phyloP scores from a whole-genome alignment of 148 eudicot genomes.

The Cornus florida region DNA sequence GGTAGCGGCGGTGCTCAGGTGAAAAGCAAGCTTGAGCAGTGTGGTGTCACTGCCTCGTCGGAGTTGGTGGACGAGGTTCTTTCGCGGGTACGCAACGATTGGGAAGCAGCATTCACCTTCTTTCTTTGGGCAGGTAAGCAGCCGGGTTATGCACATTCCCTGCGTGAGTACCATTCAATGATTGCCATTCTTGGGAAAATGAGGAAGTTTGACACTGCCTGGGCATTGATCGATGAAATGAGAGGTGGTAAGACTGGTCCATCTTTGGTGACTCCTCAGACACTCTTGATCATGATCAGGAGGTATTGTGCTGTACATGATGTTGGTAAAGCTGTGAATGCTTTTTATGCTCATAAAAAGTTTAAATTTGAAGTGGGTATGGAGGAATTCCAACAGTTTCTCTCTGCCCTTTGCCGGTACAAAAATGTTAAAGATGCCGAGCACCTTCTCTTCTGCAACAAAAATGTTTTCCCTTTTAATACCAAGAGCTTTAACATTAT shows the following conservation, averaged over 20 bases:
- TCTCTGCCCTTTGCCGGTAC: slow-evolving; percentile 79
- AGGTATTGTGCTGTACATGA: slow-evolving; percentile 76
- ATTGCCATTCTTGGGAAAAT: slow-evolving; percentile 73
- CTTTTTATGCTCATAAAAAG: slow-evolving; percentile 67
- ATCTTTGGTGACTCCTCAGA: slow-evolving; percentile 57
- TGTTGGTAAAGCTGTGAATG: slow-evolving; percentile 68
- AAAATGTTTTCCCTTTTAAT: slow-evolving; percentile 46
- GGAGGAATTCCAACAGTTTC: slow-evolving; percentile 76
- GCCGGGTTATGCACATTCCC: slow-evolving; percentile 45
- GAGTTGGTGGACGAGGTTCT: slow-evolving; percentile 64
- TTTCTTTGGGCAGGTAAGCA: slow-evolving; percentile 82
- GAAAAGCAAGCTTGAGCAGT: slow-evolving; percentile 57
- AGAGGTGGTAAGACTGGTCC: slow-evolving; percentile 29
- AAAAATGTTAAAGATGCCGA: slow-evolving; percentile 95
- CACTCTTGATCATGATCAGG: slow-evolving; percentile 81
- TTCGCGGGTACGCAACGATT: slow-evolving; percentile 57
- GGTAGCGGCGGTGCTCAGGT: slow-evolving; percentile 29
- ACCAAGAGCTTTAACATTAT: slow-evolving; percentile 91
- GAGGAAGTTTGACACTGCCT: slow-evolving; percentile 84
- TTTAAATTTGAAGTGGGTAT: slow-evolving; percentile 57
- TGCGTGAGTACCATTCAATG: slow-evolving; percentile 74
- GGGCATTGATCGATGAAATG: slow-evolving; percentile 84
- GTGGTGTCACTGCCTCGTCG: slow-evolving; percentile 43
- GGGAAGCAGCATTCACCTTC: slow-evolving; percentile 80
- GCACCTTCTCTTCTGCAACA: slow-evolving; percentile 71